Percentiles rank a stretch among this genome's conserved stretches.
phyloP scores from a whole-genome alignment of 306 rosid genomes.

The Mucuna pruriens region DNA sequence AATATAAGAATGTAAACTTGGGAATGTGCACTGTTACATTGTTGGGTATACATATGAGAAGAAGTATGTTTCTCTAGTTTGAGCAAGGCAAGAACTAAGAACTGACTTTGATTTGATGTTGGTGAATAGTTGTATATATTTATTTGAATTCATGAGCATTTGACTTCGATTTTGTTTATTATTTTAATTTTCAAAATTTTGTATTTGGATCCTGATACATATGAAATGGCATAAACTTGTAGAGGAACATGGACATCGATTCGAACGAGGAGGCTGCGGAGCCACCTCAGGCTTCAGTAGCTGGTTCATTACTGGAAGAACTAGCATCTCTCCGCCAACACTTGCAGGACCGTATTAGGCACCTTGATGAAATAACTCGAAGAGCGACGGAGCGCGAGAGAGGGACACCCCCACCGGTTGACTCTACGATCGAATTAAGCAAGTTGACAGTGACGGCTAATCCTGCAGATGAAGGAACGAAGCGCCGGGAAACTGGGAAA shows the following conservation, averaged over 20 bases:
- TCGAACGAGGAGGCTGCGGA: conserved; percentile 69
- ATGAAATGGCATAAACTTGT: conserved; percentile 37
- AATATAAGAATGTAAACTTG: no score
- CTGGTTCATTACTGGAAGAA: conserved; percentile 54
- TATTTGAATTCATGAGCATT: background rate
- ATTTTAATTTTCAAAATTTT: background rate
- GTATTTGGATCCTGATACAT: conserved; percentile 37
- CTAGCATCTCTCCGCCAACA: conserved; percentile 56
- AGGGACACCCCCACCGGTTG: conserved; percentile 48
- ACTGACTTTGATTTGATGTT: background rate
- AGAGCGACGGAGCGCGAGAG: conserved; percentile 63
- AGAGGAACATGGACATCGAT: conserved; percentile 61
- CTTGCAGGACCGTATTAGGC: conserved; percentile 68
- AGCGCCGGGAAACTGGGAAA: conserved; percentile 32
- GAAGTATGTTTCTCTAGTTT: background rate
- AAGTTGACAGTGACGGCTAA: conserved; percentile 29
- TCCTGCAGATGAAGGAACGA: conserved; percentile 24
- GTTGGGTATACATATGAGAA: background rate
- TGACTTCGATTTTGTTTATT: background rate
- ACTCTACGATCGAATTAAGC: conserved; percentile 39
- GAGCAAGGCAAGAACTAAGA: no score
- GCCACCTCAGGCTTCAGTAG: conserved; percentile 47
- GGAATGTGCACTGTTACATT: no score
- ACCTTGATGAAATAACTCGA: conserved; percentile 67
- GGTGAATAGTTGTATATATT: background rate